Base-by-base conservation (phyloP, 2,329 filamentous ascomycete genomes). In the Alternaria rosae region DNA sequence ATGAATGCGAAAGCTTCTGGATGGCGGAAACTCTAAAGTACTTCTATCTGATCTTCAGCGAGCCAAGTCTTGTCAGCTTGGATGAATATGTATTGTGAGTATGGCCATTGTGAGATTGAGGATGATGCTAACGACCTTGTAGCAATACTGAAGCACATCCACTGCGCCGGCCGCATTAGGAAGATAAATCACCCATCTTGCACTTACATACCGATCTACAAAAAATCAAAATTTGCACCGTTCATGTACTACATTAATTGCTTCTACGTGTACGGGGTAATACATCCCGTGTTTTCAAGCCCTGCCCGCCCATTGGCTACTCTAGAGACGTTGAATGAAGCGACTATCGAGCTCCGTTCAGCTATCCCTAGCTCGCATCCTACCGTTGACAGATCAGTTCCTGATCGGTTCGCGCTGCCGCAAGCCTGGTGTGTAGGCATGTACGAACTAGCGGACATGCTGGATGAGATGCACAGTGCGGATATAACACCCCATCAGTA, bases 11-110 rank as follows among this genome's bases (percentile, higher is more conserved):
- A 82, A 94, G 91, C 73, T 97, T 96, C 79, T 97, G 93, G 92
- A 84, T 93, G 63, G 91, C 91, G 4, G 93, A 97, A 84, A 97
- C 93, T 42, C 82, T 97, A 70, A 97, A 97, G 83, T 97, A 97
- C 76, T 97, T 95, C 69, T 97, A 93, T 77, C 79, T 97, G 59
- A 84, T 97, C 52, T 97, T 92, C 76, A 88, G 88, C 21, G 85
- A 89, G 58, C 89, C 91, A 0, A 83, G 85, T n/a, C 70, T 88
- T 28, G 82, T 91, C 42, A 90, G 84, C 71, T 76, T 92, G 71
- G 90, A 93, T 75, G 85, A 91, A 9, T 92, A 83, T 75, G 88
- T 92, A 41, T 80, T 91, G 73, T 79, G 60, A 78, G 76, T 35
- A 23, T 42, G 7, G 15, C 10, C 15, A 2, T 41, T 35, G 13